These are phyloP conservation scores for Rhizopus microsporus DNA, from an alignment of 371 early-diverging fungal species.

Conservation along the genomic window DNA sequence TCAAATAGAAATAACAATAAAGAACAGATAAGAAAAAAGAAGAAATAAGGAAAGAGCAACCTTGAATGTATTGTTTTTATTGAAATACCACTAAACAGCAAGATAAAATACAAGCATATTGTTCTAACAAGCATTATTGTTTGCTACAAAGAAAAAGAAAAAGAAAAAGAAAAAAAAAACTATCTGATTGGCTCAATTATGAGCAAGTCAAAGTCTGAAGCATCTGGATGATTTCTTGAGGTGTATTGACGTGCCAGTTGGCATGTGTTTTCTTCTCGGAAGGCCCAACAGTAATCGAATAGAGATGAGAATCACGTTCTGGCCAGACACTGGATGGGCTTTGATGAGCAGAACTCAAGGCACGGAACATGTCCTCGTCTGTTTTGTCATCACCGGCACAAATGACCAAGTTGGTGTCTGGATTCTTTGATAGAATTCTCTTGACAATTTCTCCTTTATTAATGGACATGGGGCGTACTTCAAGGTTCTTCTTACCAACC, in stretches of 20 bases:
- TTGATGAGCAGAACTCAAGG: conserved; percentile 39
- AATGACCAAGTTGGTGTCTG: conserved; percentile 79
- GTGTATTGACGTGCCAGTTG: conserved; percentile 69
- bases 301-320: conserved; percentile 16
- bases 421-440: conserved; percentile 58
- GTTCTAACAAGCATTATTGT: conserved; percentile 13
- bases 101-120: conserved; percentile 10
- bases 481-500: conserved; percentile 94
- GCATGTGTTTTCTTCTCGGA: conserved; percentile 83
- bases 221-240: conserved; percentile 48
- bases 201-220: conserved; percentile 24
- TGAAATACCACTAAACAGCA: not conserved
- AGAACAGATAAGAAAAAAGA: not conserved
- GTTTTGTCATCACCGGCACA: conserved; percentile 97
- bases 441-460: conserved; percentile 95
- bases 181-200: conserved; percentile 1
- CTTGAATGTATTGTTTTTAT: not conserved
- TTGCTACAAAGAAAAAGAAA: not conserved
- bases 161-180: conserved; percentile 1
- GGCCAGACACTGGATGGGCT: conserved; percentile 10
- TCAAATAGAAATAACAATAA: not conserved
- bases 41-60: not conserved
- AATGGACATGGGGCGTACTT: conserved; percentile 77
- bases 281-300: conserved; percentile 34
- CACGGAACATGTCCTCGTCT: conserved; percentile 94